Percentiles rank a stretch among this genome's conserved stretches.
phyloP scores from a whole-genome alignment of 305 asterid species.

The Nicotiana rustica region DNA sequence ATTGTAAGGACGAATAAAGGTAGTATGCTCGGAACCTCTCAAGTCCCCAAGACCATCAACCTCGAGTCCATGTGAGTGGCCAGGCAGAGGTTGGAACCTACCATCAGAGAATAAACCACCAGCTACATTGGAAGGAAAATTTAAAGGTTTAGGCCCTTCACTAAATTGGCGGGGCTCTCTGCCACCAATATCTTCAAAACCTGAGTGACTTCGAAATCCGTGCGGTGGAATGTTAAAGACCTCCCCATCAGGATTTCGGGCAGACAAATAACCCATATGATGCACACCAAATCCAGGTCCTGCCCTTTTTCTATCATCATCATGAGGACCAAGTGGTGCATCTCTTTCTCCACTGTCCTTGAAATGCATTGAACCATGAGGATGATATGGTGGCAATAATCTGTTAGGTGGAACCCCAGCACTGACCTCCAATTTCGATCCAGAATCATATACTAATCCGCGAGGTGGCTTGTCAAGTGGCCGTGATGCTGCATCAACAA shows the following conservation, averaged over 20 bases:
- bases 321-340: slow-evolving; percentile 34
- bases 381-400: slow-evolving; percentile 55
- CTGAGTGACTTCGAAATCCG: slow-evolving; percentile 52
- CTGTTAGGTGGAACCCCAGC: slow-evolving; percentile 61
- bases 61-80: slow-evolving; percentile 63
- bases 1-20: slow-evolving; percentile 54
- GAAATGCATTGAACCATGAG: slow-evolving; percentile 46
- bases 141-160: slow-evolving; percentile 66
- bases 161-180: slow-evolving; percentile 62
- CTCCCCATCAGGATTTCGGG: slow-evolving; percentile 65
- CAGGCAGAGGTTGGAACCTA: slow-evolving; percentile 61
- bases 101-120: slow-evolving; percentile 65
- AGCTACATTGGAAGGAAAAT: slow-evolving; percentile 53
- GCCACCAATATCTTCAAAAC: slow-evolving; percentile 60
- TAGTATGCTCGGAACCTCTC: slow-evolving; percentile 65
- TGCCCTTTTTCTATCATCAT: slow-evolving; percentile 36
- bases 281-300: slow-evolving; percentile 65
- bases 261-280: slow-evolving; percentile 53
- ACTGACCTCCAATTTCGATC: slow-evolving; percentile 45
- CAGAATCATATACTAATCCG: slow-evolving; percentile 56
- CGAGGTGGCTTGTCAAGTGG: slow-evolving; percentile 55
- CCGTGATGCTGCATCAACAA: slow-evolving; percentile 51
- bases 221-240: slow-evolving; percentile 58
- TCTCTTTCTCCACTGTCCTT: slow-evolving; percentile 43
- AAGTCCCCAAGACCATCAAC: slow-evolving; percentile 58